Evolutionary conservation across 257 asterid species (phyloP), one percentile per base, ranked within the genome.

Genomic region (Ocimum tenuiflorum): DNA sequence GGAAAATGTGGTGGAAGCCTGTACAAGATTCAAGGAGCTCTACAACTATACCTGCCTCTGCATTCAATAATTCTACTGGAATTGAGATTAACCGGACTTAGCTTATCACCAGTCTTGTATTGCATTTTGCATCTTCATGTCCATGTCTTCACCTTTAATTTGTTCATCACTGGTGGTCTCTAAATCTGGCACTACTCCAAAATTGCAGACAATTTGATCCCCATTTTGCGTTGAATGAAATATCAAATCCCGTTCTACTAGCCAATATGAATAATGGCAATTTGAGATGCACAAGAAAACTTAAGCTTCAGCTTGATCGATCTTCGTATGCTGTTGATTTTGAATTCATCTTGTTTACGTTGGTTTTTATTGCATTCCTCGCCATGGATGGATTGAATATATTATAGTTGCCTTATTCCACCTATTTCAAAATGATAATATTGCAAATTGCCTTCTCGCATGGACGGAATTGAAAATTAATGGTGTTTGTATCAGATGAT

Each of bases 21-120:
- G 99, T 63, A 80, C 86, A 81, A 89, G 97, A 86, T 92, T 92
- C 87, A 87, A 81, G 89, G 87, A 85, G 75, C 51, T 92, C 79
- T 89, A 89, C 89, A 81, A 88, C 89, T 91, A 48, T 66, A 60
- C n/a, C 54, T 36, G 36, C 53, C 23, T 15, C 6, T 36, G 45
- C 60, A 12, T 47, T 17, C 60, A 38, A 20, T 14, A 24, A 14
- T 67, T 49, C 5, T 12, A 17, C 36, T n/a, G 10, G 9, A 9
- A 31, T 17, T 42, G 52, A 46, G 52, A 57, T 22, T 18, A 31
- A 22, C 39, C 13, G 36, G 56, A 48, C 39, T 17, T 3, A 38
- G 48, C 0, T 6, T 14, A 38, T 53, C 54, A 9, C 19, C 48
- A 35, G 7, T 59, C 41, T 59, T 15, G 18, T 49, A 48, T 54